Base-by-base conservation (phyloP, 768 basidiomycete genomes). In the Psilocybe azurescens region DNA sequence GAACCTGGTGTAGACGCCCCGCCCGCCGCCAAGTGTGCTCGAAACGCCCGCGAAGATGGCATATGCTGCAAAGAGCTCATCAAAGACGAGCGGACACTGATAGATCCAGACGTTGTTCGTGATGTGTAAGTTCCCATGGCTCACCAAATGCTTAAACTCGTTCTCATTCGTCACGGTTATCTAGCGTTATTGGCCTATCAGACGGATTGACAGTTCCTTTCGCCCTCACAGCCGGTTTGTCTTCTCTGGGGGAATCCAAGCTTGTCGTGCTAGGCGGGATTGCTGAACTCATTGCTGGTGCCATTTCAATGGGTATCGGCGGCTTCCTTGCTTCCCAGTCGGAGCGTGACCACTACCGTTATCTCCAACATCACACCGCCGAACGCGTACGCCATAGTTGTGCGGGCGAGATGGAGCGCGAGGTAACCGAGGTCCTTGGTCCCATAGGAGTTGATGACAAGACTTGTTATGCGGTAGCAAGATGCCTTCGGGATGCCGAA, bases 221-320 rank as follows among this genome's bases (percentile, higher is more conserved):
- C 72, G 95, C 95, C 8, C 79, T 97, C 41, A 87, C 95, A 2
- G 95, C 95, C 4, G 95, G 95, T 58, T 84, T 96, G 28, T 92
- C 93, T 10, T 90, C 95, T 10, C 83, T 97, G 41, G 96, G 96
- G 51, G 88, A 92, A 61, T 95, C 94, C 6, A 87, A 83, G 58
- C 83, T 98, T n/a, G 97, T 99, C 64, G 90, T 97, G 53, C 84
- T 97, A 30, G 97, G 95, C 57, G 97, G 97, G 14, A 78, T 97
- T 38, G 97, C 97, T 1, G 97, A 99, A 74, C 89, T 99, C 66
- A 94, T 97, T 60, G 94, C 96, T 1, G 97, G 97, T 5, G 93
- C 96, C 11, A 93, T 99, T 50, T 95, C 93, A 1, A 99, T 99
- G 97, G 97, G 97, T 63, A 92, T 99, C 44, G 97, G 97, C 56